Evolutionary conservation across 257 asterid genomes (phyloP).

Genomic region (Sherardia arvensis): DNA sequence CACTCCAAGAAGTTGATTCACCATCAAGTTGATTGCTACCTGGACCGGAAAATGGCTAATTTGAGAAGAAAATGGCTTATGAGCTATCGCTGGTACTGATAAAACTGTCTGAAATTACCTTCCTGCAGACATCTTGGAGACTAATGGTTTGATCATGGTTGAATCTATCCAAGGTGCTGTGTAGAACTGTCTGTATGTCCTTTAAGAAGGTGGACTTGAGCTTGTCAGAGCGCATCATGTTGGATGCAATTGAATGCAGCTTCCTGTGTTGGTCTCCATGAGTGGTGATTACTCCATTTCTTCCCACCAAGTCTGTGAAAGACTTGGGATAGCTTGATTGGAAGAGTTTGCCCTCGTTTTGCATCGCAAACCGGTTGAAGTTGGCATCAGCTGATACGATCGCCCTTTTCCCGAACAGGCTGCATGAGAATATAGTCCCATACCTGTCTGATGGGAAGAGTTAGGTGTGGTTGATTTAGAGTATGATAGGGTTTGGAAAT

Average conservation of each 20-base stretch:
- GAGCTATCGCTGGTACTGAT: not conserved
- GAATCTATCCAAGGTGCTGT: conserved; percentile 28
- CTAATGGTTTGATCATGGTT: conserved; percentile 41
- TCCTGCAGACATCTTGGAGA: conserved; percentile 79
- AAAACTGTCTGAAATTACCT: conserved; percentile 26
- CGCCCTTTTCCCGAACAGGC: conserved; percentile 65
- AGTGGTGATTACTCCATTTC: conserved; percentile 70
- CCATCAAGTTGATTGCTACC: conserved; percentile 90
- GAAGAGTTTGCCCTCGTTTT: conserved; percentile 64
- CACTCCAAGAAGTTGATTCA: conserved; percentile 78
- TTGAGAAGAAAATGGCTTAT: not conserved
- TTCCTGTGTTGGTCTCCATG: conserved; percentile 76
- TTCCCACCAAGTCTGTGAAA: conserved; percentile 79
- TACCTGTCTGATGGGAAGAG: conserved; percentile 29
- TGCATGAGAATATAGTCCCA: conserved; percentile 72
- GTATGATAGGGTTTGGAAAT: not conserved
- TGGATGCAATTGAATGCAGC: conserved; percentile 73
- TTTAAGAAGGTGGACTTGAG: conserved; percentile 68
- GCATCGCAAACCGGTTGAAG: conserved; percentile 80
- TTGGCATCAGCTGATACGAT: conserved; percentile 78
- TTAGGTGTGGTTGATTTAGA: not conserved
- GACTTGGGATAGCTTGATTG: conserved; percentile 91
- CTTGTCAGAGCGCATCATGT: conserved; percentile 74
- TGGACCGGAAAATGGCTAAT: conserved; percentile 14
- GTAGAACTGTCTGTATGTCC: conserved; percentile 53